Base-by-base conservation (phyloP, 1,139 yeast species). In the Geotrichum candidum region DNA sequence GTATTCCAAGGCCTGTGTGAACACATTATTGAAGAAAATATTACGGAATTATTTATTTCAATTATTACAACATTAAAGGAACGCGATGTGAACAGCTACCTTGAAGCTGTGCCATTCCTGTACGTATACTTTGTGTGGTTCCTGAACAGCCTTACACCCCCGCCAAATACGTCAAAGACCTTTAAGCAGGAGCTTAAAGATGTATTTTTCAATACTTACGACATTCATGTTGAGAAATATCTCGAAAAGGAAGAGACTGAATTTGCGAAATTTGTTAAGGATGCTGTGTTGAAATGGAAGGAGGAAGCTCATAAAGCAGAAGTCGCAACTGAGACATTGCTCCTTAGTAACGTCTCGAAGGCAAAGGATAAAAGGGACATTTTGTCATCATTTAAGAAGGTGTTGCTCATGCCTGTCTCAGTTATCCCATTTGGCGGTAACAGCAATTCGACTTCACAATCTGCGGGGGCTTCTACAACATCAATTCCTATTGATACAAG, bases 351-450 rank as follows among this genome's bases (percentile, higher is more conserved):
- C 65, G 74, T 79, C 56, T 72, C 66, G 41, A 75, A 73, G 63
- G 79, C 73, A 62, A 73, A 76, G 61, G 80, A 81, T 60, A 81
- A 82, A 66, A 72, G 76, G 46, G 80, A 80, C 60, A 79, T 85
- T 66, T 78, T 85, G 51, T 80, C 84, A 1, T 83, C 86, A 33
- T 77, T 86, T 65, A 82, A 82, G 68, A 79, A 76, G 64, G 80
- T 75, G 2, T 65, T 77, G 22, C 63, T 74, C 65, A 72, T 74
- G 71, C 78, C 79, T 1, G 77, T 74, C 11, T 67, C 68, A 18
- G 73, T 67, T 13, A 68, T 71, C 18, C 65, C 67, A 23, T 60
- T 61, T 53, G 61, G 63, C 11, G 52, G 52, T 46, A 35, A 35
- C n/a, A 41, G 25, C 15, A 23, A 22, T 25, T 27, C 58, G 33